Conservation (phyloP, 2,329 filamentous ascomycete genomes). For the Claviceps purpurea region DNA sequence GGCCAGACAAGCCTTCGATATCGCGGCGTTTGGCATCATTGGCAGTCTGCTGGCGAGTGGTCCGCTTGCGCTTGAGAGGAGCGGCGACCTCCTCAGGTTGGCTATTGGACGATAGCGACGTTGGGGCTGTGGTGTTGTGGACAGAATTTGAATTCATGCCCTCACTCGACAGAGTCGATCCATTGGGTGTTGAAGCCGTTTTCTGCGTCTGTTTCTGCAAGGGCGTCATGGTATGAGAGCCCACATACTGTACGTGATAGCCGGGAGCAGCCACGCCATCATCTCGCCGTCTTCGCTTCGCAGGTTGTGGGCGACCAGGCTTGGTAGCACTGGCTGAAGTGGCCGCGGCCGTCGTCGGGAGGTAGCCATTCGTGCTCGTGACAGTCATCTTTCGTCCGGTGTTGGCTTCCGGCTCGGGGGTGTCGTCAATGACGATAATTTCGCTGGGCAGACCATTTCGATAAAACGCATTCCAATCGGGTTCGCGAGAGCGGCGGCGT, state of each 20-base stretch:
- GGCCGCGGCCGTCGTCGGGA: conserved; percentile 12
- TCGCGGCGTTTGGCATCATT: conserved; percentile 73
- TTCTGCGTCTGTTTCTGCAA: conserved; percentile 36
- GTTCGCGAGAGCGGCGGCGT: conserved; percentile 46
- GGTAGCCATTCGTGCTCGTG: conserved; percentile 15
- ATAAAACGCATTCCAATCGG: conserved; percentile 72
- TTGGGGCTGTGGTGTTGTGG: conserved; percentile 76
- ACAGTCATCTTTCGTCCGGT: conserved; percentile 24
- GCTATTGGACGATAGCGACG: conserved; percentile 53
- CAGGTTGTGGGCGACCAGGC: conserved; percentile 31
- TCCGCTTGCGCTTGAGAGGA: conserved; percentile 82
- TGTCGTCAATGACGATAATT: conserved; percentile 74
- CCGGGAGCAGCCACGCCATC: conserved; percentile 41
- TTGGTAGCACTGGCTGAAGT: conserved; percentile 11
- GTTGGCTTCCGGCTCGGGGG: conserved; percentile 41
- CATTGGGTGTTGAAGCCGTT: conserved; percentile 38
- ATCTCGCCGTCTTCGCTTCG: conserved; percentile 63
- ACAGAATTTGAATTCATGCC: conserved; percentile 70
- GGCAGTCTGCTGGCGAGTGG: conserved; percentile 62
- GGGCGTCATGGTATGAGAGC: conserved; percentile 59
- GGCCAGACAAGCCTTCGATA: conserved; percentile 54
- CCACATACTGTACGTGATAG: conserved; percentile 59
- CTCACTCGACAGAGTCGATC: conserved; percentile 67
- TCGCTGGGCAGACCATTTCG: conserved; percentile 73
- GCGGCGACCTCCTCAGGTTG: conserved; percentile 51